Evolutionary conservation across 2,329 filamentous ascomycete genomes (phyloP), one percentile per base, ranked within the genome.

Genomic region (Trichoderma sp.): DNA sequence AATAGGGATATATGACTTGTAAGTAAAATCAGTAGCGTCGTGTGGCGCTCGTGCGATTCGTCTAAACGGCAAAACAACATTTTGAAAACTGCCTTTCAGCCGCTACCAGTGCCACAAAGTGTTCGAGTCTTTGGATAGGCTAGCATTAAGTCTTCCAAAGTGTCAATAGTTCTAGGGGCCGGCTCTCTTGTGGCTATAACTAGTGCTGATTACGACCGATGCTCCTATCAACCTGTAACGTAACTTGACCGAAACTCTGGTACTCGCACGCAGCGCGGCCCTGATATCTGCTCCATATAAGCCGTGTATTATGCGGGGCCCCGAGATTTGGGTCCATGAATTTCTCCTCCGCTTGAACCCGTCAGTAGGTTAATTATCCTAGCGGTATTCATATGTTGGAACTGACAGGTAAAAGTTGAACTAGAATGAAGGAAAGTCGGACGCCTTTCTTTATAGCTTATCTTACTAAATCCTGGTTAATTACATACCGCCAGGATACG

Each of bases 191-290:
- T 53, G 48, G 45, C 48, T 19, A 54, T 32, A 19, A 12, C 35
- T 64, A 64, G 60, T 37, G 60, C 48, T 64, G 60, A n/a, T 64
- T 39, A 39, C n/a, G n/a, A 22, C 25, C 22, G 52, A 39, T 17
- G 17, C 35, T 19, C 32, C 13, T 53, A 29, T 50, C 29, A 27
- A 35, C n/a, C 9, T 39, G 60, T 27, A 63, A 64, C 60, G 60
- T 54, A 42, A 37, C 57, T 45, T 32, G 27, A 37, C 53, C 29
- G n/a, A 37, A n/a, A 15, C 22, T 37, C 34, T 37, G 29, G n/a
- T 9, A 10, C 27, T 22, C 56, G 17, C n/a, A 4, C 29, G 4
- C 29, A 19, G 1, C 32, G 7, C 37, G 25, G 17, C 9, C 1
- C 8, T 5, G 58, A 32, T 22, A 48, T n/a, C 22, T 19, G 42